Evolutionary conservation across 352 stramenopile genomes (phyloP).

Genomic region (Phytophthora pistaciae): DNA sequence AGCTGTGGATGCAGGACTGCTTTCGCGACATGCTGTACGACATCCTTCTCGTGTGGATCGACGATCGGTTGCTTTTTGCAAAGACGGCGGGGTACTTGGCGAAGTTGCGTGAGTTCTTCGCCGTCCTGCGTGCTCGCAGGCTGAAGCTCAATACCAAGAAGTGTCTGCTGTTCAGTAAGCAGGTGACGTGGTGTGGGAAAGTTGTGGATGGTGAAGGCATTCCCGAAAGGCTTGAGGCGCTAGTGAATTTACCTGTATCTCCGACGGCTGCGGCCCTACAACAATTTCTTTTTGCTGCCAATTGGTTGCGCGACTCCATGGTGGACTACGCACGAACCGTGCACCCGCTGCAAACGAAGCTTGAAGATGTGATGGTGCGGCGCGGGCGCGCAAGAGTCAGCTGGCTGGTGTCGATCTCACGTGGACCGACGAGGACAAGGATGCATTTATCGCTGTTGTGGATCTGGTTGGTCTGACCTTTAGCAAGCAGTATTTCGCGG

Average conservation of each 20-base stretch:
- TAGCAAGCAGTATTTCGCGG: constrained; percentile 1
- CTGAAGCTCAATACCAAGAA: too few species aligned
- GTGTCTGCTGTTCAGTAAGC: too few species aligned
- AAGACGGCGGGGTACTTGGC: neutral
- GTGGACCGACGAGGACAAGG: neutral
- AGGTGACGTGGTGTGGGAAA: constrained; percentile 1
- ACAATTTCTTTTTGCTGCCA: constrained; percentile 10
- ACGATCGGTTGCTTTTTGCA: neutral
- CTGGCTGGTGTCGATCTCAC: constrained; percentile 1
- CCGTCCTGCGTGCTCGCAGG: neutral
- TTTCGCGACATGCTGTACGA: constrained; percentile 12
- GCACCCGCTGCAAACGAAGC: neutral
- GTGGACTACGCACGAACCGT: neutral
- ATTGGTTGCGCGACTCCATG: constrained; percentile 13
- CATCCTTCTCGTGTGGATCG: neutral
- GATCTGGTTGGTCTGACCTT: neutral
- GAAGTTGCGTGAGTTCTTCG: neutral
- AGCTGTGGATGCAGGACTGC: constrained; percentile 5
- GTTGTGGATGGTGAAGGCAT: constrained; percentile 11
- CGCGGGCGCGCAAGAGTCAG: neutral
- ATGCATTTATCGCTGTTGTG: neutral
- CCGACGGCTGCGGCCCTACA: constrained; percentile 11
- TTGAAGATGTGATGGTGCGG: constrained; percentile 4
- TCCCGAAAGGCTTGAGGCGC: neutral
- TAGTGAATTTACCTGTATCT: constrained; percentile 7